phyloP scores from a whole-genome alignment of 2,329 filamentous ascomycete genomes.

The Neofusicoccum kwambonambiense region DNA sequence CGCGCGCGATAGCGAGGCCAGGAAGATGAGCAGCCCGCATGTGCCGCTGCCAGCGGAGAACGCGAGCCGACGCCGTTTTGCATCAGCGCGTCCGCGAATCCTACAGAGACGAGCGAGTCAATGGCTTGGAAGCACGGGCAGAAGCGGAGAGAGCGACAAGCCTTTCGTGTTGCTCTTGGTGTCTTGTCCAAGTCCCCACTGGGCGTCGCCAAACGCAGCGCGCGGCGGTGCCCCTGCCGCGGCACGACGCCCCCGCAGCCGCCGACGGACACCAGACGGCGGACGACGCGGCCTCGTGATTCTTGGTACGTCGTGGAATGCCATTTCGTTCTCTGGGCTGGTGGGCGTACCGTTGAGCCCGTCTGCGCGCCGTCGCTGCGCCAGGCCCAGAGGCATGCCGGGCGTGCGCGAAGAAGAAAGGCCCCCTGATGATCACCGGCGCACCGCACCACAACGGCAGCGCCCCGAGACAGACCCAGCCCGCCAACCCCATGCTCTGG shows the following conservation, averaged over 20 bases:
- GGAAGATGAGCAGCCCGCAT: no score
- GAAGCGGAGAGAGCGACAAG: not conserved
- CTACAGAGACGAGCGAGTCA: not conserved
- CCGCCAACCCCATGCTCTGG: not conserved
- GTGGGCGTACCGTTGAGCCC: no score
- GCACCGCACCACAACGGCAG: not conserved
- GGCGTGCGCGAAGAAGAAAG: not conserved
- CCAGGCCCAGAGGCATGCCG: no score
- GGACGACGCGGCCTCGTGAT: not conserved
- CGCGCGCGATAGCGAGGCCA: not conserved
- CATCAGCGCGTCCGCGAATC: not conserved
- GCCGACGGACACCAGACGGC: not conserved
- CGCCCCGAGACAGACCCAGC: not conserved
- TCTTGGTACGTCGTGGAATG: no score
- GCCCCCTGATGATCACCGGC: constrained; percentile 5
- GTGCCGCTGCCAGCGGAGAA: no score
- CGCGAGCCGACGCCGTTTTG: no score
- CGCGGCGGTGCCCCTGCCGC: not conserved
- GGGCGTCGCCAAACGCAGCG: not conserved
- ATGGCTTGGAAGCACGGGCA: no score
- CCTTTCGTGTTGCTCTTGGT: not conserved
- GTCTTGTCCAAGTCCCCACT: not conserved
- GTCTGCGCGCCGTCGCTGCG: no score
- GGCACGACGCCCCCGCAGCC: not conserved
- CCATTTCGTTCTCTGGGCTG: no score